Evolutionary conservation across 2,329 filamentous ascomycete genomes (phyloP), one percentile per base, ranked within the genome.

Genomic region (Dactylella cylindrospora): DNA sequence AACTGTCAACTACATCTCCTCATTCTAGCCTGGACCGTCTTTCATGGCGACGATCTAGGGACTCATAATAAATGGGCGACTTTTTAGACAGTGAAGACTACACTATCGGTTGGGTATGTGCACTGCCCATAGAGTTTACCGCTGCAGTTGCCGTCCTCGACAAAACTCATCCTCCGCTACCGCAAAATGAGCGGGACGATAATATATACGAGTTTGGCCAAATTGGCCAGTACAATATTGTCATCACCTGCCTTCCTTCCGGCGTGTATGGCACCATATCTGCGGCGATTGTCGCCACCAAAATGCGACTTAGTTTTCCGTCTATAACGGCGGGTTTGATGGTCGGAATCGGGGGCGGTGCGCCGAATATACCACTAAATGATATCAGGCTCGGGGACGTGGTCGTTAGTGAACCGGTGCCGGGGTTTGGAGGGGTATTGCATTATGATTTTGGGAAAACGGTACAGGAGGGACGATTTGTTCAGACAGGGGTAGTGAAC

Each of bases 381-480:
- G 50, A 54, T 25, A 49, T 49, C 15, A 26, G 45, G 23, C 26
- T 49, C 10, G 45, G 45, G 3, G 22, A 39, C n/a, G 23, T 49
- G 4, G 45, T 49, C 15, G 45, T 49, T 2, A 49, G 45, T 23
- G 33, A 38, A 15, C 32, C 45, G 19, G 33, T 39, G n/a, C 6
- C 29, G 15, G n/a, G 29, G 43, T 47, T 39, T 40, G 33, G 25
- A 51, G 46, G 32, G 13, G 10, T 51, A 26, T 9, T 40, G 19
- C 33, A 40, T 13, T 51, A 31, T 23, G 33, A 51, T 19, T 23
- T 40, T 13, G 33, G 33, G n/a, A 40, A 51, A 31, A 45, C 41
- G 17, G 41, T 45, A 8, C 41, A 45, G 17, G 15, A 17, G 7
- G 41, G 41, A 26, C 26, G 17, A 15, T 45, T 45, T 26, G 41